Evolutionary conservation across 495 filamentous ascomycete species (phyloP).

Genomic region (Neurospora sp.): DNA sequence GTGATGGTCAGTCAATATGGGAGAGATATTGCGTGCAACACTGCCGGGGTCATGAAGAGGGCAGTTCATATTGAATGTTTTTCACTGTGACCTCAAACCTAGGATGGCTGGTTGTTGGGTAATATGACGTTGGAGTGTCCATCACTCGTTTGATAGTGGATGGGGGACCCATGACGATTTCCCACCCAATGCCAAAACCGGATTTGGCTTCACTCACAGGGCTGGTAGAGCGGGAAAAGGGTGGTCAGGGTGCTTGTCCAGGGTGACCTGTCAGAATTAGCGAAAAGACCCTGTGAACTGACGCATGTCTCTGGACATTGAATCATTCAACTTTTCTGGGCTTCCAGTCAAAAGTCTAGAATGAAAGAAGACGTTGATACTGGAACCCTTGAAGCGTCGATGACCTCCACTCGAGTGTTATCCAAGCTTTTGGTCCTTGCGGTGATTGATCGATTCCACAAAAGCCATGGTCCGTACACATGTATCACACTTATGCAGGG

Average conservation of each 20-base stretch:
- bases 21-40: neutral
- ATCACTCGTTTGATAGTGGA: neutral
- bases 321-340: neutral
- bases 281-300: neutral
- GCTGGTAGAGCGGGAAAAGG: neutral
- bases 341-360: neutral
- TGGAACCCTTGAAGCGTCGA: neutral
- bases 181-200: slow-evolving; percentile 24
- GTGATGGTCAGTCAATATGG: neutral
- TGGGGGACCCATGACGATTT: neutral
- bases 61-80: neutral
- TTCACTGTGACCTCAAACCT: neutral
- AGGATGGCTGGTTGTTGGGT: neutral
- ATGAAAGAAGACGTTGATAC: neutral
- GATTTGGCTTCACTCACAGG: slow-evolving; percentile 9
- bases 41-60: neutral
- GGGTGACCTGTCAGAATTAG: neutral
- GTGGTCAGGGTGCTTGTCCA: neutral
- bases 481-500: neutral
- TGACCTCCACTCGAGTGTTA: neutral
- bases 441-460: neutral
- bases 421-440: neutral
- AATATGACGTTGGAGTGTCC: slow-evolving; percentile 27
- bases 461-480: neutral
- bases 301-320: neutral